phyloP scores from a whole-genome alignment of 192 early-diverging fungal species.

The Coemansia biformis region DNA sequence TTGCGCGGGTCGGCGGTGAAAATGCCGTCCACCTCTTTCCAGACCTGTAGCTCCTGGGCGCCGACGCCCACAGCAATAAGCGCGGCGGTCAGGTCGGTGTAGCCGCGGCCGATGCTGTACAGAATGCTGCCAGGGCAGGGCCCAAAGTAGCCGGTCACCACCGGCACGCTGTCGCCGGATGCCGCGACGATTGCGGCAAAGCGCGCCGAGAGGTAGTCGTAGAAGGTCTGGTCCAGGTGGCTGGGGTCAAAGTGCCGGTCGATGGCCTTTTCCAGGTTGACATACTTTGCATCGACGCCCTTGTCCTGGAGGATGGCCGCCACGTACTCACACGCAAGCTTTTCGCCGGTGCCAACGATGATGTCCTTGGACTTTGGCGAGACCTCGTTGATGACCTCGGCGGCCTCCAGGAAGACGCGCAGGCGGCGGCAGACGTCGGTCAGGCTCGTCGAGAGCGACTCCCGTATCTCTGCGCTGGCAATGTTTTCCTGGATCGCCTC shows the following conservation, averaged over 20 bases:
- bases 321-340: slow-evolving; percentile 86
- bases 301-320: slow-evolving; percentile 70
- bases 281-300: slow-evolving; percentile 77
- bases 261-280: slow-evolving; percentile 84
- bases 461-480: slow-evolving; percentile 46
- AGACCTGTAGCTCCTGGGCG: slow-evolving; percentile 93
- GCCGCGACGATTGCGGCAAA: slow-evolving; percentile 58
- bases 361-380: slow-evolving; percentile 94
- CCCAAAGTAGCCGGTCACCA: slow-evolving; percentile 98
- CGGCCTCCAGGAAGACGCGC: slow-evolving; percentile 82
- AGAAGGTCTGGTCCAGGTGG: slow-evolving; percentile 88
- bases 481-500: slow-evolving; percentile 59
- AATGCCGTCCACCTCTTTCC: slow-evolving; percentile 99
- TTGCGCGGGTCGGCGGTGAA: slow-evolving; percentile 99
- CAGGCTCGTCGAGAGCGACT: slow-evolving; percentile 57
- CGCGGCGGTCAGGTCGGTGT: slow-evolving; percentile 96
- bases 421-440: slow-evolving; percentile 73
- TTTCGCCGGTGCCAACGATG: slow-evolving; percentile 92
- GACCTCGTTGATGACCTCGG: slow-evolving; percentile 94
- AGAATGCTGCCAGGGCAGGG: slow-evolving; percentile 91
- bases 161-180: slow-evolving; percentile 69
- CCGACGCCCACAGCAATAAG: slow-evolving; percentile 83
- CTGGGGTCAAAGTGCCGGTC: slow-evolving; percentile 73
- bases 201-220: slow-evolving; percentile 78
- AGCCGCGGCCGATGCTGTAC: slow-evolving; percentile 89